Base-by-base conservation (phyloP, 2,329 filamentous ascomycete genomes). In the Torrubiellomyces zombiae region DNA sequence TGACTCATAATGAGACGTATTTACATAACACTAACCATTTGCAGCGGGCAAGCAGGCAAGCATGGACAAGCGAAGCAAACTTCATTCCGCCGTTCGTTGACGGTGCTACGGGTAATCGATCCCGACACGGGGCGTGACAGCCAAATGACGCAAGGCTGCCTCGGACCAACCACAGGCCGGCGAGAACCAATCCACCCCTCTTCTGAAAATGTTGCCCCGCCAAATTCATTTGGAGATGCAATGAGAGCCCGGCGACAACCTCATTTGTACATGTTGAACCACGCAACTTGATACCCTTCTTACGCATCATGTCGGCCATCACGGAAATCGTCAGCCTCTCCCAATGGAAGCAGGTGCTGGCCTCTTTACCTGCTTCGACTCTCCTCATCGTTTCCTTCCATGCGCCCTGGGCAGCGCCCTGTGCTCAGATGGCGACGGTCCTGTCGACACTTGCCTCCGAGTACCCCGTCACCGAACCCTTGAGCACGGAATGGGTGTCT, bases 381-480 rank as follows among this genome's bases (percentile, higher is more conserved):
- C 69, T 94, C 31, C 63, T 86, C 34, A 64, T 94, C 44, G 70
- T 92, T 45, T 94, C 85, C 49, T 98, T 98, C 63, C 79, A 95
- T 51, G 83, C 89, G 12, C 79, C 85, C 37, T 98, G 89, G 89
- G 89, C 89, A 16, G 83, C 83, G 31, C 89, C 89, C 22, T 95
- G 89, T 61, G 74, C 79, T 34, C 83, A 94, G 55, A 95, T 95
- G 85, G 71, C 69, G 38, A 78, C 74, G 25, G 78, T 95, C 39
- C 70, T 98, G 36, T 64, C 69, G 44, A 77, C 82, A 13, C 78
- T 98, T 36, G 85, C 86, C 36, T 71, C 73, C 43, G 82, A 85
- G 48, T 93, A 92, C 55, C 71, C 81, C 32, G 62, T 67, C 41
- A 62, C 67, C 36, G 57, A 64, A 35, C 72, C 77, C 20, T 62